Conservation (phyloP, 805 yeast species). For the Candida awuae region DNA sequence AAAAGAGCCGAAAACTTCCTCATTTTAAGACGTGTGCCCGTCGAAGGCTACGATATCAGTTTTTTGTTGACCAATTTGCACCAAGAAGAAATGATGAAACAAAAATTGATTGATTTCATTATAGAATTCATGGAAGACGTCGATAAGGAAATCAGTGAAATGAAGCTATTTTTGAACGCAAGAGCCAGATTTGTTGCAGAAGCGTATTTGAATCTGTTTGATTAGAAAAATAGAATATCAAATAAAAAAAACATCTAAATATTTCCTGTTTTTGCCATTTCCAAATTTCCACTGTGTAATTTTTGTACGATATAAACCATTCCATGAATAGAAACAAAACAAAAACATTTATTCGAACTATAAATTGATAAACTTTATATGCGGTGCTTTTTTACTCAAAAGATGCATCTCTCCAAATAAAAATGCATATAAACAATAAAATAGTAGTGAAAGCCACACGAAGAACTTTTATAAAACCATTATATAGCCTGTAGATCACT, state of each 20-base stretch:
- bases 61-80: conserved; percentile 90
- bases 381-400: neutral
- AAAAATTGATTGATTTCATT: conserved; percentile 90
- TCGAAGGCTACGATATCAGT: conserved; percentile 86
- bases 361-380: too few species aligned
- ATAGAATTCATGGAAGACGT: conserved; percentile 99
- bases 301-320: too few species aligned
- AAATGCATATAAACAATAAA: neutral
- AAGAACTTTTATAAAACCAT: conserved; percentile 12
- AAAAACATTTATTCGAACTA: too few species aligned
- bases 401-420: neutral
- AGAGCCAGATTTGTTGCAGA: conserved; percentile 98
- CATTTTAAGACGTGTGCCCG: conserved; percentile 84
- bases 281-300: too few species aligned
- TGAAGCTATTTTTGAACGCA: conserved; percentile 93
- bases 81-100: conserved; percentile 92
- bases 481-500: conserved; percentile 27
- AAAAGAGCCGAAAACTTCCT: conserved; percentile 94
- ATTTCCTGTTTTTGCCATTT: neutral
- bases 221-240: conserved; percentile 33
- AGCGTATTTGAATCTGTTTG: conserved; percentile 86
- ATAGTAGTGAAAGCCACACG: conserved; percentile 12
- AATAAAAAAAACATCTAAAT: too few species aligned
- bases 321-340: too few species aligned
- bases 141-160: conserved; percentile 96